Percentiles rank a stretch among this genome's conserved stretches.
phyloP scores from a whole-genome alignment of 2,329 filamentous ascomycete genomes.

The Monilinia aucupariae region DNA sequence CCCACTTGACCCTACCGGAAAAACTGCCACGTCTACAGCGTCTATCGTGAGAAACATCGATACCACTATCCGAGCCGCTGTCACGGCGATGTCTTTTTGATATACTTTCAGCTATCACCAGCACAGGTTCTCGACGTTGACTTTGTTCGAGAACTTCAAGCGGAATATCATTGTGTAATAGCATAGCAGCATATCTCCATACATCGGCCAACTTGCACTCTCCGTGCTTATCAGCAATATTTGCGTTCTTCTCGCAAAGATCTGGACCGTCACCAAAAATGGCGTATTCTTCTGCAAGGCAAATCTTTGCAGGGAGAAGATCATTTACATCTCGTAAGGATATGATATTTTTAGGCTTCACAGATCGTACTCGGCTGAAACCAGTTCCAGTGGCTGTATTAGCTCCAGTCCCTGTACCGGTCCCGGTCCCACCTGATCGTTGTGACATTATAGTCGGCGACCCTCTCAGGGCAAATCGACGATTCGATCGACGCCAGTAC shows the following conservation, averaged over 20 bases:
- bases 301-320: constrained; percentile 70
- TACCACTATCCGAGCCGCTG: constrained; percentile 44
- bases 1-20: constrained; percentile 62
- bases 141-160: constrained; percentile 56
- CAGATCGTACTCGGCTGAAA: constrained; percentile 27
- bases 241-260: constrained; percentile 79
- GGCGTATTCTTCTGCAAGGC: constrained; percentile 72
- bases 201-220: constrained; percentile 69
- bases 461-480: constrained; percentile 26
- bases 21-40: constrained; percentile 34
- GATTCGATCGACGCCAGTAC: constrained; percentile 29
- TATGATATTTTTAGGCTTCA: constrained; percentile 60
- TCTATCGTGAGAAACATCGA: constrained; percentile 43
- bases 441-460: constrained; percentile 35
- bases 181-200: constrained; percentile 74
- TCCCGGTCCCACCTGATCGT: constrained; percentile 27
- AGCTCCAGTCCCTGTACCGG: constrained; percentile 47
- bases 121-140: constrained; percentile 46
- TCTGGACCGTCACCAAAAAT: constrained; percentile 79
- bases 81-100: constrained; percentile 38
- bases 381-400: constrained; percentile 47
- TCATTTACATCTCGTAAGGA: constrained; percentile 65
- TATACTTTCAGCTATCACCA: constrained; percentile 63
- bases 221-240: constrained; percentile 66
- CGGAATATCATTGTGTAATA: constrained; percentile 72